These are phyloP conservation scores for Saccharum hybrid DNA, from an alignment of 202 grass and related monocot genomes.

Conservation along the genomic window DNA sequence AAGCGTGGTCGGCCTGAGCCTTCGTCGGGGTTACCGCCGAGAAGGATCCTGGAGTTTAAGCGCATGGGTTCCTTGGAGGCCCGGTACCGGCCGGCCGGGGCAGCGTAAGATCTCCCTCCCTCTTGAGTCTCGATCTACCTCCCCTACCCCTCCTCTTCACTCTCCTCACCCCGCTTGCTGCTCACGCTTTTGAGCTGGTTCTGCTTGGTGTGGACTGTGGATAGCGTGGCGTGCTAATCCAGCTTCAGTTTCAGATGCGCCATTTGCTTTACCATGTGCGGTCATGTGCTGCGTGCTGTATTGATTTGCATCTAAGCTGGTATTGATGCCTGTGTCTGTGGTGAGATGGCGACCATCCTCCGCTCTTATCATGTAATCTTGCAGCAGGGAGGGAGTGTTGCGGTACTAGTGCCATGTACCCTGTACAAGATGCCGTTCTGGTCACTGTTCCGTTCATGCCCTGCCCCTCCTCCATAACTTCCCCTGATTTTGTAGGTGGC, in stretches of 20 bases:
- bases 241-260: conserved; percentile 32
- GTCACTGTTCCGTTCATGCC: conserved; percentile 25
- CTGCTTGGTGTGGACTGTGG: neutral
- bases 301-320: conserved; percentile 30
- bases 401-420: conserved; percentile 14
- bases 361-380: neutral
- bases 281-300: conserved; percentile 46
- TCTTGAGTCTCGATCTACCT: conserved; percentile 25
- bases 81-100: conserved; percentile 59
- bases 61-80: conserved; percentile 64
- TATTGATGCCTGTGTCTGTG: neutral
- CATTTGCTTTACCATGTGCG: conserved; percentile 45
- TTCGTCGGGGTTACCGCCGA: neutral
- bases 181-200: conserved; percentile 35
- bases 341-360: conserved; percentile 21
- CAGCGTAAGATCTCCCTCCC: conserved; percentile 51
- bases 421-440: conserved; percentile 49
- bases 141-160: no score
- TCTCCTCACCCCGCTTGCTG: neutral
- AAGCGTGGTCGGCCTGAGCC: conserved; percentile 41
- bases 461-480: conserved; percentile 34
- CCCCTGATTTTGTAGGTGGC: conserved; percentile 48
- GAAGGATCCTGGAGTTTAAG: conserved; percentile 22
- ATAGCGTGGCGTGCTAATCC: conserved; percentile 54
- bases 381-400: neutral